Conservation (phyloP, 768 basidiomycete species). For the Amanita rubescens region DNA sequence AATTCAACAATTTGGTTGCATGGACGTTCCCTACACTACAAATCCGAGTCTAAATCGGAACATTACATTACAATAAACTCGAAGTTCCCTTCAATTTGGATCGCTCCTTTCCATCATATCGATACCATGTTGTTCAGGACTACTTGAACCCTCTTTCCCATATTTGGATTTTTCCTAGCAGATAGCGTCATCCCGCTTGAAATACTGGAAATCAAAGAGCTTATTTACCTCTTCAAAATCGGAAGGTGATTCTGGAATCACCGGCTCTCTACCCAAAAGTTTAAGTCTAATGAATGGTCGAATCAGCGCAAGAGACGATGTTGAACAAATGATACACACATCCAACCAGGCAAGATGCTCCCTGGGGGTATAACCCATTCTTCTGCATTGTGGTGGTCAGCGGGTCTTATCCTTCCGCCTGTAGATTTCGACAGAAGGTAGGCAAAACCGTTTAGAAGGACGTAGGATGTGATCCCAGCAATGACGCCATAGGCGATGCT, state of each 20-base stretch:
- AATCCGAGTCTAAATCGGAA: too few relatives aligned
- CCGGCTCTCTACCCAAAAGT: background rate
- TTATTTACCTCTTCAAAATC: background rate
- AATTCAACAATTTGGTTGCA: too few relatives aligned
- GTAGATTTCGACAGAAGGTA: constrained; percentile 46
- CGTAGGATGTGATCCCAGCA: constrained; percentile 63
- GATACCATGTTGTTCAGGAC: background rate
- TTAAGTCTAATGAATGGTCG: background rate
- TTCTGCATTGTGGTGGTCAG: constrained; percentile 57
- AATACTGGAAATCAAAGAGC: background rate
- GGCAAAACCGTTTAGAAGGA: constrained; percentile 67
- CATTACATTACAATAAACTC: too few relatives aligned
- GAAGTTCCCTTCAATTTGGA: background rate
- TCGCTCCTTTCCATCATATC: background rate
- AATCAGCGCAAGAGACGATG: background rate
- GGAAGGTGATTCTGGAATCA: background rate
- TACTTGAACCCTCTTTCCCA: background rate
- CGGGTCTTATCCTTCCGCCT: constrained; percentile 55
- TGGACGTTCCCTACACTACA: too few relatives aligned
- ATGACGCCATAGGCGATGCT: constrained; percentile 91
- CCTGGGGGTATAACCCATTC: constrained; percentile 69
- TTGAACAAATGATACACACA: constrained; percentile 34
- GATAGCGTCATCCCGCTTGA: background rate
- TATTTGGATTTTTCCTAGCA: background rate
- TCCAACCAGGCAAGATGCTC: constrained; percentile 59